Base-by-base conservation (phyloP, 257 asterid genomes). In the Haberlea rhodopensis region DNA sequence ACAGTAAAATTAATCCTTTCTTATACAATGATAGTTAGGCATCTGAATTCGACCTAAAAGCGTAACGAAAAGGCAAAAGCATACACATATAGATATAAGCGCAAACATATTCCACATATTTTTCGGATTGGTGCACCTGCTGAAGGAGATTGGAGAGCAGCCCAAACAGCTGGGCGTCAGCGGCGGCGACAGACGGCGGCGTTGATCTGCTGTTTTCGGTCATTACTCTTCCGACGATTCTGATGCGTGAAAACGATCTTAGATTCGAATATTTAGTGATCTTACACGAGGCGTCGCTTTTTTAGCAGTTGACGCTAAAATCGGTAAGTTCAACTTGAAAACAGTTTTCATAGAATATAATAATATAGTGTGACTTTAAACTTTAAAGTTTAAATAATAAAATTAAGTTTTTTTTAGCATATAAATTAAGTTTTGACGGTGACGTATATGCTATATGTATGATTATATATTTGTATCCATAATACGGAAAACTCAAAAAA, bases 91-190 rank as follows among this genome's bases (percentile, higher is more conserved):
- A 5, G 24, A 68, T 8, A 43, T 13, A 49, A 25, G 21, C 45
- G 57, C 8, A 28, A 29, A 55, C 49, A 32, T n/a, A 57, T 57
- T 58, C 45, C 54, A 20, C 29, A n/a, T 16, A 26, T 3, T 7
- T n/a, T 32, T 16, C 19, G 61, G 53, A 59, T 26, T 18, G 10
- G 37, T 4, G 23, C 16, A 89, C 97, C 95, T 87, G 79, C 60
- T 87, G 91, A 66, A 89, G 97, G 68, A 89, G 94, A 81, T 45
- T 53, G 9, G 95, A 85, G 26, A 89, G 94, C 15, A 89, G 76
- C 53, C 88, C 89, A 69, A 89, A 89, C 26, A 89, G 91, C 76
- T 87, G 94, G 26, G 87, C 84, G 52, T 89, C 91, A n/a, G n/a
- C n/a, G 19, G 94, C 80, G 2, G 85, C 79, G 21, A 76, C 74